A percentile compares a stretch with the other conserved stretches of the same genome.
phyloP scores from a whole-genome alignment of 2,329 filamentous ascomycete species.

The Cladophialophora psammophila region DNA sequence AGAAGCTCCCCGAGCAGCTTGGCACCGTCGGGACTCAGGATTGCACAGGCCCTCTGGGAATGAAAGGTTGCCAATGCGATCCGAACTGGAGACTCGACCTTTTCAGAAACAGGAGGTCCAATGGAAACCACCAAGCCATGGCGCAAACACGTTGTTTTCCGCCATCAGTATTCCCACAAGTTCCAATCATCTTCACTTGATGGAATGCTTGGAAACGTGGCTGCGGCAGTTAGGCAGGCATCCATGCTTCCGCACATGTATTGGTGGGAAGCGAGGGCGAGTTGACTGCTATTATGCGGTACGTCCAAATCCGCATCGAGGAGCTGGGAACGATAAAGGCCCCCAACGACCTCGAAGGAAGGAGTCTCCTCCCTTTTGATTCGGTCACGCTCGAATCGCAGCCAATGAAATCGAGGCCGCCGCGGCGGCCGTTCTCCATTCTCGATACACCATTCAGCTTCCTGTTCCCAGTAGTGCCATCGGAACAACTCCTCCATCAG shows the following conservation, averaged over 20 bases:
- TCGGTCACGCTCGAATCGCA: neutral
- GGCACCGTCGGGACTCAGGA: too few relatives aligned
- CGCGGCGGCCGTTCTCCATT: neutral
- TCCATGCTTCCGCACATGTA: neutral
- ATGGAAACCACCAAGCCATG: too few relatives aligned
- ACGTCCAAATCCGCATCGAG: neutral
- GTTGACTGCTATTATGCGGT: too few relatives aligned
- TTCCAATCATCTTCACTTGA: neutral
- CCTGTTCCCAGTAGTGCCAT: constrained; percentile 15
- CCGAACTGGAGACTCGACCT: neutral
- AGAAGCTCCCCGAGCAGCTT: too few relatives aligned
- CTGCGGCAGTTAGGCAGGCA: neutral
- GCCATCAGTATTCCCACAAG: neutral
- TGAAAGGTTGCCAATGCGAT: neutral
- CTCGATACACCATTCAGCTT: neutral
- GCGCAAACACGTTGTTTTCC: too few relatives aligned
- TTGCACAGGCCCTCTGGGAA: neutral
- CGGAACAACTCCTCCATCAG: constrained; percentile 1
- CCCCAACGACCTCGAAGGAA: neutral
- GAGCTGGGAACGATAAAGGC: neutral
- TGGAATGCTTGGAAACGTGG: neutral
- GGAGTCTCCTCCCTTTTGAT: neutral
- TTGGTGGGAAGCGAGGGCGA: neutral
- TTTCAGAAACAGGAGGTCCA: neutral
- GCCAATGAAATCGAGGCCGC: constrained; percentile 2